Base-by-base conservation (phyloP, 176 grass and related monocot species). In the Puccinellia tenuiflora region DNA sequence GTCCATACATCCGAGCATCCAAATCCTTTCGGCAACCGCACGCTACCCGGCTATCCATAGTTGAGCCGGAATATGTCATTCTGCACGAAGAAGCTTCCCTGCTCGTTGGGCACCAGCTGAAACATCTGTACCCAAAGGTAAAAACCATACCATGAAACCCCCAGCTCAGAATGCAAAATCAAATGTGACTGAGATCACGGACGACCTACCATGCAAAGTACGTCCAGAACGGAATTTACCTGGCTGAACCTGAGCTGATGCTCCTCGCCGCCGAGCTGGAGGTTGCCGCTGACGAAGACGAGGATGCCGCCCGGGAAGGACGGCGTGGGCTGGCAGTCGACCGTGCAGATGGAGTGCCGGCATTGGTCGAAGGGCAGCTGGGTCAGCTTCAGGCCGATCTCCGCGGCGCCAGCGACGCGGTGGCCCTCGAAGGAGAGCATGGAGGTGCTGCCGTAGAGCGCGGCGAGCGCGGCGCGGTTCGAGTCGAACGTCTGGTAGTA, bases 61-160 rank as follows among this genome's bases (percentile, higher is more conserved):
- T 91, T 96, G 77, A 96, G 94, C 70, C 94, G 94, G 85, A 96
- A 96, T 77, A 96, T 93, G 84, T 91, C 94, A 18, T 96, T 93
- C 87, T 96, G 91, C 38, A 96, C 94, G 77, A 91, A 85, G 84
- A 96, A 93, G 80, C 90, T 96, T 54, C 88, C 91, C 29, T 91
- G 86, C 77, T 42, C 88, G 30, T 80, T 91, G 45, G 86, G 94
- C 35, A 96, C 85, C 84, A 96, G 76, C 43, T 96, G 94, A 87
- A 96, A 96, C 94, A 96, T 93, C 91, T 96, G 81, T 14, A 53
- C 21, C 5, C 24, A 38, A 42, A 55, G 3, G 45, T 25, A 2
- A 17, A 14, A 1, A 48, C 18, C 45, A 63, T 40, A 22, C 33
- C 11, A 61, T 47, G 45, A 81, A 54, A 50, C 22, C 46, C 42